Conservation (phyloP, 768 basidiomycete genomes). For the Sarcodon sp. region DNA sequence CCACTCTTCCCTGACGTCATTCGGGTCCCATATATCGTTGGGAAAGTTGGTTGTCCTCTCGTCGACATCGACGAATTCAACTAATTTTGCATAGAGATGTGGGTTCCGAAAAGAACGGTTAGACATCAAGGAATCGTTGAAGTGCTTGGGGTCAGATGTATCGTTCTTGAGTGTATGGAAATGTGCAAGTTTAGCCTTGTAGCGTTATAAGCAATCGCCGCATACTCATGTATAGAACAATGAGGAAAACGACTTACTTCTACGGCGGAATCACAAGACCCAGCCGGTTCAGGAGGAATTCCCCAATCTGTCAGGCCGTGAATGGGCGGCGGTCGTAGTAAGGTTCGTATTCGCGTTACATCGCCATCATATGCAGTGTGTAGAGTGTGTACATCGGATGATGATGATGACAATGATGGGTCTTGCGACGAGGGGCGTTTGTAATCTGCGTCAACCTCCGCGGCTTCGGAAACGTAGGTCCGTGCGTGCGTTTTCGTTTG, state of each 20-base stretch:
- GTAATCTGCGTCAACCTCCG: not conserved
- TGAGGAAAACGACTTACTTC: constrained; percentile 28
- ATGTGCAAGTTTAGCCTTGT: constrained; percentile 66
- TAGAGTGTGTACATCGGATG: constrained; percentile 33
- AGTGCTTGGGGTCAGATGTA: constrained; percentile 59
- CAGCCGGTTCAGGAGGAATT: constrained; percentile 46
- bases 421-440: not conserved
- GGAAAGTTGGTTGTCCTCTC: constrained; percentile 83
- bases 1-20: constrained; percentile 53
- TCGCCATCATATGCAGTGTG: constrained; percentile 38
- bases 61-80: constrained; percentile 88
- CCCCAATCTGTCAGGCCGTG: constrained; percentile 64
- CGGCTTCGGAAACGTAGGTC: constrained; percentile 25
- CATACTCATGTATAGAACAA: not conserved
- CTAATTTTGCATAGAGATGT: constrained; percentile 88
- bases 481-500: constrained; percentile 7
- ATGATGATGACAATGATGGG: constrained; percentile 45
- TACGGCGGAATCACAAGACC: constrained; percentile 48
- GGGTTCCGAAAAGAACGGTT: constrained; percentile 93
- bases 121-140: constrained; percentile 92
- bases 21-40: constrained; percentile 58
- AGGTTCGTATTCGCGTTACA: constrained; percentile 34
- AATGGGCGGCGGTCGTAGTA: constrained; percentile 53
- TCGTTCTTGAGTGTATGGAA: constrained; percentile 66
- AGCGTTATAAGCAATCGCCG: not conserved